These are phyloP conservation scores for Ustilago tritici DNA, from an alignment of 1,284 basidiomycete species.

Conservation along the genomic window DNA sequence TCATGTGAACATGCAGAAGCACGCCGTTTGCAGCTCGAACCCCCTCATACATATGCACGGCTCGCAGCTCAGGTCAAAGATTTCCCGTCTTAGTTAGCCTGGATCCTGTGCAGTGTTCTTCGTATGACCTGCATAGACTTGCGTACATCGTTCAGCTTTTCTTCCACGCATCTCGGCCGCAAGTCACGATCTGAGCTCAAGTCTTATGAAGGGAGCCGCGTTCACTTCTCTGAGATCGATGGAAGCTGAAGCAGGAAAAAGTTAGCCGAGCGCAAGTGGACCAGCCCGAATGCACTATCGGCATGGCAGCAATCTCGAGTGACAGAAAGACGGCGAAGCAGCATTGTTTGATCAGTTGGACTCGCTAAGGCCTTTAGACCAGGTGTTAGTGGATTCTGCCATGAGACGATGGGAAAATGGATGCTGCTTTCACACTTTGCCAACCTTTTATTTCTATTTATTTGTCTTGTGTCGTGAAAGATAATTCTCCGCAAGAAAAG, in stretches of 20 bases:
- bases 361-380: slow-evolving; percentile 4
- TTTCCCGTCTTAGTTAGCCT: no score
- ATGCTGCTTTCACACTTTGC: background rate
- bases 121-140: background rate
- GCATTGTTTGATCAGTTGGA: slow-evolving; percentile 1
- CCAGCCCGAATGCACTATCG: background rate
- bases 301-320: background rate
- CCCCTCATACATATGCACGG: slow-evolving; percentile 1
- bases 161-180: background rate
- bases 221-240: background rate
- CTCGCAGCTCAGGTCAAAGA: background rate
- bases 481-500: background rate
- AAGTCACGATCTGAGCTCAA: background rate
- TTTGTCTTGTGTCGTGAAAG: background rate
- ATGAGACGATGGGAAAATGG: slow-evolving; percentile 8
- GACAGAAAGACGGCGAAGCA: background rate
- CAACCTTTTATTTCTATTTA: no score
- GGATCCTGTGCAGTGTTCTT: background rate
- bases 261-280: background rate
- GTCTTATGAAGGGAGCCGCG: background rate
- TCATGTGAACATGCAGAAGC: background rate
- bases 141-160: background rate
- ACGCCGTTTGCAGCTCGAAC: background rate
- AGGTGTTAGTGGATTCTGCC: background rate
- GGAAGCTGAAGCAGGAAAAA: background rate